Evolutionary conservation across 1,284 basidiomycete genomes (phyloP).

Genomic region (Nidula niveotomentosa): DNA sequence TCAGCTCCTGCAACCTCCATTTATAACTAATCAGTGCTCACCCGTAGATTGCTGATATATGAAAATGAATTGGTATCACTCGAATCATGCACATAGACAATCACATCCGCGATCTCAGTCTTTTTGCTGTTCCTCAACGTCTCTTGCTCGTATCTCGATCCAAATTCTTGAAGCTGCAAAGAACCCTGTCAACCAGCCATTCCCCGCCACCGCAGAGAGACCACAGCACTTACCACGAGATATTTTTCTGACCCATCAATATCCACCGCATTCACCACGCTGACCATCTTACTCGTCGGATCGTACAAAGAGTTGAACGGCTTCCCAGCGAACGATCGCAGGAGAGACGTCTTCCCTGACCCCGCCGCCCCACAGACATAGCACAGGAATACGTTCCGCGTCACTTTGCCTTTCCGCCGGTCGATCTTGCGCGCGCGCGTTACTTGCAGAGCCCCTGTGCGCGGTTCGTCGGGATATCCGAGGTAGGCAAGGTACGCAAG

Average conservation of each 20-base stretch:
- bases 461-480: slow-evolving; percentile 76
- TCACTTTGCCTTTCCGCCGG: slow-evolving; percentile 84
- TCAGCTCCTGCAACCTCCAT: slow-evolving; percentile 2
- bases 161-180: slow-evolving; percentile 91
- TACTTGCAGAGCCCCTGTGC: slow-evolving; percentile 79
- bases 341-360: slow-evolving; percentile 89
- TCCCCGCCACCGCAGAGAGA: too few species aligned
- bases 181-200: slow-evolving; percentile 4
- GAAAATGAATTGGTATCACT: slow-evolving; percentile 99
- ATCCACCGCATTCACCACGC: slow-evolving; percentile 94
- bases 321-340: slow-evolving; percentile 87
- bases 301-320: slow-evolving; percentile 72
- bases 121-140: slow-evolving; percentile 88
- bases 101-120: slow-evolving; percentile 89
- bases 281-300: slow-evolving; percentile 87
- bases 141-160: slow-evolving; percentile 92
- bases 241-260: slow-evolving; percentile 96
- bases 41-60: slow-evolving; percentile 95
- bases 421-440: slow-evolving; percentile 85
- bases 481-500: slow-evolving; percentile 96
- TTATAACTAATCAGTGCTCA: slow-evolving; percentile 34
- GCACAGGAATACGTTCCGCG: slow-evolving; percentile 88
- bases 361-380: slow-evolving; percentile 96
- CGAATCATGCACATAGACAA: slow-evolving; percentile 96
- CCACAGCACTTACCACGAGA: slow-evolving; percentile 62